A percentile compares a stretch with the other conserved stretches of the same genome.
Conservation (phyloP, 371 early-diverging fungal genomes). For the Batrachochytrium dendrobatidis region DNA sequence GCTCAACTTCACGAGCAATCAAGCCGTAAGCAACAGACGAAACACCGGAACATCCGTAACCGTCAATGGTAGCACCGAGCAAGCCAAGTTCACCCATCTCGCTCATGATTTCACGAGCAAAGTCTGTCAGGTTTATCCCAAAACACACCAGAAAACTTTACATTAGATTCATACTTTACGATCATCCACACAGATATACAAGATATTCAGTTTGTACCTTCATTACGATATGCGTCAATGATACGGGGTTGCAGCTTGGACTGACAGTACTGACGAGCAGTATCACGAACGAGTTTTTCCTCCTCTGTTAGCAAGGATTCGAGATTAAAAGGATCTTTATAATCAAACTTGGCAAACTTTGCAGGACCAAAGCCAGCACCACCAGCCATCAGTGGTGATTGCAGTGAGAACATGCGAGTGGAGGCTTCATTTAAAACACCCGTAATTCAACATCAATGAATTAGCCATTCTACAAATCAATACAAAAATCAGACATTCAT, state of each 20-base stretch:
- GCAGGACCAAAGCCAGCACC: slow-evolving; percentile 14
- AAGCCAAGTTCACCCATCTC: slow-evolving; percentile 95
- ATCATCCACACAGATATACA: background rate
- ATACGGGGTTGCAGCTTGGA: slow-evolving; percentile 82
- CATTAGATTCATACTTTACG: background rate
- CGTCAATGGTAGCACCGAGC: slow-evolving; percentile 92
- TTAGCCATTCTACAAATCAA: too few species aligned
- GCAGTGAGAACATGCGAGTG: slow-evolving; percentile 1
- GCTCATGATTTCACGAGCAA: slow-evolving; percentile 82
- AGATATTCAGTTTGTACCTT: slow-evolving; percentile 51
- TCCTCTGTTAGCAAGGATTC: slow-evolving; percentile 82
- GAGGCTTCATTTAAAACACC: too few species aligned
- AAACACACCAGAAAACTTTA: background rate
- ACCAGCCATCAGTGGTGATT: background rate
- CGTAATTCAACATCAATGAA: too few species aligned
- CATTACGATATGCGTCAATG: slow-evolving; percentile 73
- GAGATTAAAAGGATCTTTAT: slow-evolving; percentile 82
- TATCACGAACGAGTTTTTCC: slow-evolving; percentile 71
- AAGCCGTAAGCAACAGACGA: slow-evolving; percentile 96
- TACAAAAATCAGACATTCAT: too few species aligned
- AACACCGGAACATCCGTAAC: slow-evolving; percentile 94
- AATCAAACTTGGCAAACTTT: slow-evolving; percentile 75
- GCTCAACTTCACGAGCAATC: slow-evolving; percentile 92
- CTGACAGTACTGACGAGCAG: slow-evolving; percentile 84
- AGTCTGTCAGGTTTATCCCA: slow-evolving; percentile 28